Evolutionary conservation across 441 rosid genomes (phyloP).

Genomic region (Pelargonium myrrhifolium): DNA sequence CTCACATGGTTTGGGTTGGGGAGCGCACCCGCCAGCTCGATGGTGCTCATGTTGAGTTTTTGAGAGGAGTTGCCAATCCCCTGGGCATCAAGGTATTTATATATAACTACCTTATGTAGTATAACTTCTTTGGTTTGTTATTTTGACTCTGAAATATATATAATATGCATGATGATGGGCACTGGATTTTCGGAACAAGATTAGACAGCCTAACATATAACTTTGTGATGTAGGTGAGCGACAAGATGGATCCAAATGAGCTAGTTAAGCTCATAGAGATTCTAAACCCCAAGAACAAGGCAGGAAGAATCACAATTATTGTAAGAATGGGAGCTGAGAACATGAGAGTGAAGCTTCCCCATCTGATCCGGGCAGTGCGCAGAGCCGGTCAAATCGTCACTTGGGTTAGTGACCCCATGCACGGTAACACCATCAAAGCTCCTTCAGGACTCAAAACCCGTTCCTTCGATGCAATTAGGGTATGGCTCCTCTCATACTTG

Average conservation of each 20-base stretch:
- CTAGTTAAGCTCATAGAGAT: constrained; percentile 37
- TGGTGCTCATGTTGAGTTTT: constrained; percentile 31
- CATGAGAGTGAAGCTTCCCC: constrained; percentile 37
- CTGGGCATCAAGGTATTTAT: constrained; percentile 27
- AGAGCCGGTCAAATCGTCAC: constrained; percentile 34
- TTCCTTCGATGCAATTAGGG: constrained; percentile 56
- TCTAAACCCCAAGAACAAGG: constrained; percentile 31
- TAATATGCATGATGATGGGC: constrained; percentile 18
- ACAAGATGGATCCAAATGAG: constrained; percentile 61
- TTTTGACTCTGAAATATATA: too few species aligned
- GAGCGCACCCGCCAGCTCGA: constrained; percentile 31
- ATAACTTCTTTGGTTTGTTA: too few species aligned
- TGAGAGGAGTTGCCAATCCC: constrained; percentile 31
- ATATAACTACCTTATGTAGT: neutral
- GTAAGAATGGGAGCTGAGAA: constrained; percentile 38
- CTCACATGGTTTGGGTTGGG: constrained; percentile 34
- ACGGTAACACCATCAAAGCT: constrained; percentile 38
- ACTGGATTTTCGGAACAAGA: constrained; percentile 26
- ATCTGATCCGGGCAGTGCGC: constrained; percentile 35
- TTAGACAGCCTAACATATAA: constrained; percentile 23
- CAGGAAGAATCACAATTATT: constrained; percentile 34
- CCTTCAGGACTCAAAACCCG: constrained; percentile 62
- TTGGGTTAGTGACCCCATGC: constrained; percentile 40
- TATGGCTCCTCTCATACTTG: constrained; percentile 16
- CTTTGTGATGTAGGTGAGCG: constrained; percentile 36